These are phyloP conservation scores for Backusella macrospora DNA, from an alignment of 192 early-diverging fungal genomes.

Conservation along the genomic window DNA sequence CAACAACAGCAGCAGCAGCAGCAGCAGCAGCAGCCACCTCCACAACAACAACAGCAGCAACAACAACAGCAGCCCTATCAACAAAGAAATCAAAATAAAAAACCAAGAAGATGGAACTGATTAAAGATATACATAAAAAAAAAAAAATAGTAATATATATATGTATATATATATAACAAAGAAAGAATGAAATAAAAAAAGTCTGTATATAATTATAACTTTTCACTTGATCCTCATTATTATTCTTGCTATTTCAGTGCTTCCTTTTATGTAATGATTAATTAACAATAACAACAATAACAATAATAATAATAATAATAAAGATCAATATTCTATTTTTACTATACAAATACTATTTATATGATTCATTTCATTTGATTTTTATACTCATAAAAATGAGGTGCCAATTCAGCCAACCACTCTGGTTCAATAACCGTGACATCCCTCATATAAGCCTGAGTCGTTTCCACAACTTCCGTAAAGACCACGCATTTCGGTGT, in stretches of 20 bases:
- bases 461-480: slow-evolving; percentile 93
- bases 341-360: no score
- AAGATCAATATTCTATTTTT: no score
- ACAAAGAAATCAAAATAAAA: slow-evolving; percentile 15
- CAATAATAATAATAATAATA: no score
- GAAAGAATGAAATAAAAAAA: neutral
- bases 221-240: no score
- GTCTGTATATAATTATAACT: slow-evolving; percentile 3
- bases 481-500: slow-evolving; percentile 94
- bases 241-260: no score
- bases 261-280: no score
- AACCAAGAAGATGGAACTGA: slow-evolving; percentile 26
- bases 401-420: slow-evolving; percentile 97
- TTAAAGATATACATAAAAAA: neutral
- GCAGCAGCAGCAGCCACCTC: neutral
- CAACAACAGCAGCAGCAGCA: neutral
- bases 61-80: neutral
- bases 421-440: slow-evolving; percentile 87
- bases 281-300: no score
- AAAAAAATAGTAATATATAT: neutral
- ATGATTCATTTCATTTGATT: slow-evolving; percentile 13
- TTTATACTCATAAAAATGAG: slow-evolving; percentile 73
- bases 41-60: neutral
- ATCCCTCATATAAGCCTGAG: slow-evolving; percentile 96
- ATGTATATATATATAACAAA: neutral